Conservation (phyloP, 164 flowering plant species). For the Magnolia changhungtana region DNA sequence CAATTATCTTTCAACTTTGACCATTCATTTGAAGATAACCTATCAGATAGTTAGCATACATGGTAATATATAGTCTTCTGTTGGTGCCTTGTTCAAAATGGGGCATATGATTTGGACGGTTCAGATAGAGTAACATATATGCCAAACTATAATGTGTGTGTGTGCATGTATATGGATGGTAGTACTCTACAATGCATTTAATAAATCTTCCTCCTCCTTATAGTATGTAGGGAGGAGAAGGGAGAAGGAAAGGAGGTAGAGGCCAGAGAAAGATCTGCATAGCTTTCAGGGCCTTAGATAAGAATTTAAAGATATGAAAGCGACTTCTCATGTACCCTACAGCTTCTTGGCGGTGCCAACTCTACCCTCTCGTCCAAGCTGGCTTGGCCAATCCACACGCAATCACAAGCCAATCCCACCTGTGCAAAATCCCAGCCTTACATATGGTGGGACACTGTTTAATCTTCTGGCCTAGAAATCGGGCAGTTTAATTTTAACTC, state of each 20-base stretch:
- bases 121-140: too few relatives aligned
- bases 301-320: constrained; percentile 42
- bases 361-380: constrained; percentile 20
- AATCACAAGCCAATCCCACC: neutral
- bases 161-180: too few relatives aligned
- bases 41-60: too few relatives aligned
- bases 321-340: constrained; percentile 55
- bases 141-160: too few relatives aligned
- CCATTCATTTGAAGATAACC: too few relatives aligned
- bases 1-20: too few relatives aligned
- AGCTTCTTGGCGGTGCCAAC: constrained; percentile 50
- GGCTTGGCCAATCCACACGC: neutral
- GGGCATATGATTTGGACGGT: too few relatives aligned
- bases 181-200: too few relatives aligned
- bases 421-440: neutral
- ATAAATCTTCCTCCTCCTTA: too few relatives aligned
- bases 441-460: neutral
- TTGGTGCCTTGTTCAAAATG: neutral
- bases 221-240: neutral
- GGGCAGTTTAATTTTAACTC: neutral
- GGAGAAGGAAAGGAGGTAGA: neutral
- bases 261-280: constrained; percentile 45
- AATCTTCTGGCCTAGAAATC: neutral
- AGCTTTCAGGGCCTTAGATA: constrained; percentile 33
- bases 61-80: neutral